Evolutionary conservation across 371 early-diverging fungal genomes (phyloP), one percentile per base, ranked within the genome.

Genomic region (Actinomortierella ambigua): DNA sequence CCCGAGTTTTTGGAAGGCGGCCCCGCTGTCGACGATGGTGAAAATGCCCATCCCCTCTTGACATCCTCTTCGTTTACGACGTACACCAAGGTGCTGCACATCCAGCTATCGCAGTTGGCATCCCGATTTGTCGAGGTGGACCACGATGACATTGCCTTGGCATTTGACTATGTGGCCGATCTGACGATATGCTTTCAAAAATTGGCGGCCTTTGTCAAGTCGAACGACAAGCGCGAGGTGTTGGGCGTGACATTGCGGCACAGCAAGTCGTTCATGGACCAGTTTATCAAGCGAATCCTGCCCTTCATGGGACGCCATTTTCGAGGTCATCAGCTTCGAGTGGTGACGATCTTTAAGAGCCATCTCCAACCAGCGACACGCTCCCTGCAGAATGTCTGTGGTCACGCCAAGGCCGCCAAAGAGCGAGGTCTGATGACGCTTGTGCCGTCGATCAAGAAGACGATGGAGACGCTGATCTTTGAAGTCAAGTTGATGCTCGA

Each of bases 401-500:
- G 87, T 18, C 92, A 93, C 68, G 89, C 88, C 39, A 94, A 94
- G 66, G 89, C 85, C 2, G 68, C 80, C 6, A 87, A 85, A 58
- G 92, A 93, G 59, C 75, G 82, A 0, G 50, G 63, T 23, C 63
- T 93, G 27, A 77, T 89, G 26, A 66, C 82, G 0, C 81, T 83
- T 64, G 93, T 94, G 0, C 94, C 94, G 13, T 78, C 83, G 2
- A 77, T 88, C 49, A 88, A 88, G 57, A 86, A 87, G 52, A 83
- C 86, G 14, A 71, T 94, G 59, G 94, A 94, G 70, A 82, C 71
- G 40, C 82, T 94, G 8, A 77, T 94, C 18, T 91, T 88, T 67
- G 83, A 89, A 62, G 93, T 93, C 18, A 92, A 92, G 51, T 80
- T 85, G 53, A 63, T 94, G 75, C 70, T 93, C 56, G 85, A 85